These are phyloP conservation scores for Theobroma grandiflorum DNA, from an alignment of 441 rosid genomes.

Conservation along the genomic window DNA sequence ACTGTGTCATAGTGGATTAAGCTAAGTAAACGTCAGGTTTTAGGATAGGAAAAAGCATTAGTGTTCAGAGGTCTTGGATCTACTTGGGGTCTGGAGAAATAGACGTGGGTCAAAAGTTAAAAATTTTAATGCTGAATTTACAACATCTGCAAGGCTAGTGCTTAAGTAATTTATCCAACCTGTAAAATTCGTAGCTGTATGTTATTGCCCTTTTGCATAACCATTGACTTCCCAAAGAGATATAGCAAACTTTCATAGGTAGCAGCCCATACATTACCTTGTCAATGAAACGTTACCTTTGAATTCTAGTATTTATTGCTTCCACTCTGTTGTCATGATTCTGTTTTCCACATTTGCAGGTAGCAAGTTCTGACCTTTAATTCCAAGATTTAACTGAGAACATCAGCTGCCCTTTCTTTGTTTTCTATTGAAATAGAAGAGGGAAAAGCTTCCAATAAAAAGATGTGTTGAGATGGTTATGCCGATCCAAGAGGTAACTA, in stretches of 20 bases:
- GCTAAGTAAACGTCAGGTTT: background rate
- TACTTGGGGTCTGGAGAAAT: background rate
- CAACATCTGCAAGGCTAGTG: background rate
- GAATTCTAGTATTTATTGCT: background rate
- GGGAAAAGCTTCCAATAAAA: background rate
- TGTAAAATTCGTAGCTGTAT: background rate
- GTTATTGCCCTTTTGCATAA: background rate
- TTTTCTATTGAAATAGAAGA: background rate
- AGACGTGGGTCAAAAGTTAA: background rate
- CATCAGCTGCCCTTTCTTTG: background rate
- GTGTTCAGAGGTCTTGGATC: background rate
- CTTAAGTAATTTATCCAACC: background rate
- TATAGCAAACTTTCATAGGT: background rate
- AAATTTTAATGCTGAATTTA: background rate
- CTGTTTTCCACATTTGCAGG: background rate
- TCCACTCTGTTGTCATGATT: background rate
- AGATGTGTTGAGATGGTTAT: background rate
- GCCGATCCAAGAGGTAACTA: background rate
- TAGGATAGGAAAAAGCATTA: background rate
- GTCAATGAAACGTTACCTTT: background rate
- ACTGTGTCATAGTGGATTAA: background rate
- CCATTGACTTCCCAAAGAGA: background rate
- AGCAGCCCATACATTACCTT: background rate
- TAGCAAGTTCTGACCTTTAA: background rate
- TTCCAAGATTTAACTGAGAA: background rate